Percentiles rank a stretch among this genome's conserved stretches.
Conservation (phyloP, 306 rosid species). For the Dryas alaskensis region DNA sequence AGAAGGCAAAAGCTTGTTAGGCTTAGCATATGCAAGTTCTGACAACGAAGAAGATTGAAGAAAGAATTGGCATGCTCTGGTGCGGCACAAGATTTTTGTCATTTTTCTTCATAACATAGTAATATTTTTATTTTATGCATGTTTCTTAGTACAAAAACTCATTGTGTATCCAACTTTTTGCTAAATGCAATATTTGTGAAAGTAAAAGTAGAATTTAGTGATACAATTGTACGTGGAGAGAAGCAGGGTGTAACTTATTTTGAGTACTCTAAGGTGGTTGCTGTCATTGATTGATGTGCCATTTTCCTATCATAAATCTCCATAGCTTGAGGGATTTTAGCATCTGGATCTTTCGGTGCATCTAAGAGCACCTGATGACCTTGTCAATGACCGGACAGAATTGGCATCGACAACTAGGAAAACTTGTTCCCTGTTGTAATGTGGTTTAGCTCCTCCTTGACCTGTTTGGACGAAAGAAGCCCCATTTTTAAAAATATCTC, state of each 20-base stretch:
- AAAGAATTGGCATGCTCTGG: neutral
- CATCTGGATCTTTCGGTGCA: constrained; percentile 24
- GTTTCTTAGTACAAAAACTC: neutral
- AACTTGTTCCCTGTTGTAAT: constrained; percentile 5
- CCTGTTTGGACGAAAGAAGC: constrained; percentile 18
- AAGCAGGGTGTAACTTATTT: neutral
- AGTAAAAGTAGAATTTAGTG: neutral
- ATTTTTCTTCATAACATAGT: constrained; percentile 14
- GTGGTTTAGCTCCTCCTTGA: neutral
- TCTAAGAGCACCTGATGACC: constrained; percentile 23
- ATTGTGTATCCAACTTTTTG: neutral
- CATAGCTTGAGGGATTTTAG: neutral
- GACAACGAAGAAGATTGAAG: constrained; percentile 69
- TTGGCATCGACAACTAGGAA: constrained; percentile 22
- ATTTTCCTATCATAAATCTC: neutral
- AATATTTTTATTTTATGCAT: neutral
- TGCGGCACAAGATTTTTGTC: neutral
- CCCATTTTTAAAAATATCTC: constrained; percentile 28
- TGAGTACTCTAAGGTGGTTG: neutral
- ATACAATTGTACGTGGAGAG: neutral
- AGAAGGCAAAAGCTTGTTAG: constrained; percentile 60
- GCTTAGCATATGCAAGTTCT: constrained; percentile 80
- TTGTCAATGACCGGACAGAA: constrained; percentile 10
- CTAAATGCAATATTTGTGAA: neutral
- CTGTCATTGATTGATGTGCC: neutral